Conservation (phyloP, 129 eudicot species). For the Escallonia herrerae region DNA sequence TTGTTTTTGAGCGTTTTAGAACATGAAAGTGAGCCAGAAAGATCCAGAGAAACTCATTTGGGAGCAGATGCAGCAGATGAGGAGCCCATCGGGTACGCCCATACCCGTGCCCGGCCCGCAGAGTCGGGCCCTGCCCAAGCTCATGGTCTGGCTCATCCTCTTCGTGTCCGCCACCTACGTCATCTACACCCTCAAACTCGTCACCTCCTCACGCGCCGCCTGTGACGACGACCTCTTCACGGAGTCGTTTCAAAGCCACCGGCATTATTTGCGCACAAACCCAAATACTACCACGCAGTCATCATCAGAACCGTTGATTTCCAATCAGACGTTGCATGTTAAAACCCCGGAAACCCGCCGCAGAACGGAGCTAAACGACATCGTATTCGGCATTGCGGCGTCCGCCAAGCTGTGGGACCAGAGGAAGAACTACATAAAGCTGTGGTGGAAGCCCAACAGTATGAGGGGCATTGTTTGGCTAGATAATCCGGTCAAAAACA, state of each 20-base stretch:
- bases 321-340: not conserved
- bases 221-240: not conserved
- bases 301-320: not conserved
- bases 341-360: not conserved
- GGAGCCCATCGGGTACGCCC: constrained; percentile 8
- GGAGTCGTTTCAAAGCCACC: too few species aligned
- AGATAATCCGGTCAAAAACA: constrained; percentile 42
- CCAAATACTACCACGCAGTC: not conserved
- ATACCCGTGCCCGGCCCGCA: constrained; percentile 15
- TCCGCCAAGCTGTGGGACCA: constrained; percentile 78
- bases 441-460: constrained; percentile 69
- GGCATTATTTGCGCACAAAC: too few species aligned
- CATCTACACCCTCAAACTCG: constrained; percentile 62
- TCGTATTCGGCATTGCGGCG: constrained; percentile 88
- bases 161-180: constrained; percentile 68
- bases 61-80: constrained; percentile 8
- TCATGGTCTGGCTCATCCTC: constrained; percentile 54
- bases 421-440: constrained; percentile 65
- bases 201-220: constrained; percentile 26
- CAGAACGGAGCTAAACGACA: constrained; percentile 55
- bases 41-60: constrained; percentile 8
- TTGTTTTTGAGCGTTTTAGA: constrained; percentile 10
- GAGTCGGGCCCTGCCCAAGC: constrained; percentile 34
- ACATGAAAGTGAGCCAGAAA: constrained; percentile 4
- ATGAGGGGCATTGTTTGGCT: constrained; percentile 95